A percentile compares a stretch with the other conserved stretches of the same genome.
phyloP scores from a whole-genome alignment of 2,329 filamentous ascomycete species.

The Ceratocystis variospora region DNA sequence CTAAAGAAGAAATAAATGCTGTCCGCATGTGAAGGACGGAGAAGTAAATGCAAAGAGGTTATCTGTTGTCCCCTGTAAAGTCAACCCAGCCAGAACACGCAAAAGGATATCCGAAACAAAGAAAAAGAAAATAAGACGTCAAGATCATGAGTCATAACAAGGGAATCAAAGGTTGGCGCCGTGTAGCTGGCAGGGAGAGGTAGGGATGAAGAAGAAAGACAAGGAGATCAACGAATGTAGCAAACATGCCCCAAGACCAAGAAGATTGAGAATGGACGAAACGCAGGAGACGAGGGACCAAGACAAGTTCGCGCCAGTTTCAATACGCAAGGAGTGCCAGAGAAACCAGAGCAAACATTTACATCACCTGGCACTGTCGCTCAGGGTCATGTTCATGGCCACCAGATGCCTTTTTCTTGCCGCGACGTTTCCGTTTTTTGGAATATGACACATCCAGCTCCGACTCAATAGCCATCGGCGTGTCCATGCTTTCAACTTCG shows the following conservation, averaged over 20 bases:
- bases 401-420: slow-evolving; percentile 14
- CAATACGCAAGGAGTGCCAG: not conserved
- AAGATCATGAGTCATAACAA: slow-evolving; percentile 2
- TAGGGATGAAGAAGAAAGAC: not conserved
- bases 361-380: slow-evolving; percentile 17
- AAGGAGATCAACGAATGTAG: not conserved
- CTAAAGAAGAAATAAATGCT: not conserved
- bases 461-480: not conserved
- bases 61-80: not conserved
- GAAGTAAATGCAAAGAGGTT: not conserved
- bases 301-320: not conserved
- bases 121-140: not conserved
- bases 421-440: slow-evolving; percentile 12
- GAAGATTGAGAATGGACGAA: not conserved
- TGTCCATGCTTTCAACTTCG: not conserved
- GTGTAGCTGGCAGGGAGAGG: not conserved
- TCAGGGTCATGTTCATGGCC: slow-evolving; percentile 9
- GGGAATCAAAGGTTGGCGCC: not conserved
- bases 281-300: not conserved
- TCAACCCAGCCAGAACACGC: not conserved
- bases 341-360: not conserved
- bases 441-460: not conserved
- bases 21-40: not conserved
- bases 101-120: not conserved
- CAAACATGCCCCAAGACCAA: not conserved